These are phyloP conservation scores for Beta lomatogona DNA, from an alignment of 179 eudicot species.

Conservation along the genomic window DNA sequence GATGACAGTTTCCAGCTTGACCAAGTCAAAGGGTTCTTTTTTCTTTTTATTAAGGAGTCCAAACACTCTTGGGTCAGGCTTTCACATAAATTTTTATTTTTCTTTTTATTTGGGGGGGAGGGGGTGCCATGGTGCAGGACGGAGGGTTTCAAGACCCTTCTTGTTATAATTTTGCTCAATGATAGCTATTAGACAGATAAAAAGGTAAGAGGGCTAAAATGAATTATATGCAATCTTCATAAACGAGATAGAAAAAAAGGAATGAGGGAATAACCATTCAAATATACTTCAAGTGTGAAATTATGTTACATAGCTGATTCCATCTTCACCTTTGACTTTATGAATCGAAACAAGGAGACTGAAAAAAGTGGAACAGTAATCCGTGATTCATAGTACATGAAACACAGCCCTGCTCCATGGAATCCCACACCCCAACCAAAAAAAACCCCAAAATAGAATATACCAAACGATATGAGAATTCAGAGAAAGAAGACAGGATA, in stretches of 20 bases:
- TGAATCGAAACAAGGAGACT: neutral
- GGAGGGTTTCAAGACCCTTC: too few species aligned
- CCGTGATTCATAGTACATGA: neutral
- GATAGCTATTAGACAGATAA: too few species aligned
- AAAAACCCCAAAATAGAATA: neutral
- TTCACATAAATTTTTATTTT: too few species aligned
- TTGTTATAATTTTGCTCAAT: too few species aligned
- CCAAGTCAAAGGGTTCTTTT: too few species aligned
- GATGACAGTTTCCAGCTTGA: too few species aligned
- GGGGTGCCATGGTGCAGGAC: too few species aligned
- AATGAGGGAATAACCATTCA: neutral
- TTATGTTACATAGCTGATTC: neutral
- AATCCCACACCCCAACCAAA: neutral
- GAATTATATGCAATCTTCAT: neutral
- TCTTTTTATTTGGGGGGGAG: too few species aligned
- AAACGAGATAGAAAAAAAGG: neutral
- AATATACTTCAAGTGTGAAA: neutral
- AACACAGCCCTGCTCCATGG: neutral
- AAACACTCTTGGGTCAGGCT: too few species aligned
- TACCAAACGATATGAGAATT: neutral
- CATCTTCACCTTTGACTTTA: neutral
- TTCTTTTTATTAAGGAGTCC: too few species aligned
- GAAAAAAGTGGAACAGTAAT: neutral
- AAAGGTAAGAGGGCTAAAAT: neutral
- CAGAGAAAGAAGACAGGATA: neutral